A percentile compares a stretch with the other conserved stretches of the same genome.
phyloP scores from a whole-genome alignment of 495 filamentous ascomycete species.

The Talaromyces proteolyticus region DNA sequence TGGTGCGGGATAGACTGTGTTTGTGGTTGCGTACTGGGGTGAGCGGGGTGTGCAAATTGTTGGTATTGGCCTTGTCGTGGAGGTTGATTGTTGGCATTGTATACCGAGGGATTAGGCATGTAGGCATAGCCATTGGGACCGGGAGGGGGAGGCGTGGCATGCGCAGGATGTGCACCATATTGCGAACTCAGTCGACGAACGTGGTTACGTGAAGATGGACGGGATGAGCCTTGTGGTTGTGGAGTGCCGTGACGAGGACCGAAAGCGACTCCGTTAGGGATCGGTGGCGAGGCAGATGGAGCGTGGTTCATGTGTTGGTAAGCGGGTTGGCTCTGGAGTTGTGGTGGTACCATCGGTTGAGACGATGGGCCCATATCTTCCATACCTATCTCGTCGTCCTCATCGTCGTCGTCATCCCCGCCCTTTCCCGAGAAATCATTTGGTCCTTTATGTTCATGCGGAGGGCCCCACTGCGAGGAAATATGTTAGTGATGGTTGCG shows the following conservation, averaged over 20 bases:
- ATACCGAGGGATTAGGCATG: slow-evolving; percentile 80
- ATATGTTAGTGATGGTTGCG: slow-evolving; percentile 7
- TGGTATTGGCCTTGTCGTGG: slow-evolving; percentile 41
- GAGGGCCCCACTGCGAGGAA: slow-evolving; percentile 66
- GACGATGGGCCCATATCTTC: slow-evolving; percentile 48
- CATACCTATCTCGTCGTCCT: slow-evolving; percentile 60
- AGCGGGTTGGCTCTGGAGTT: slow-evolving; percentile 66
- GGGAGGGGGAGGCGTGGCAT: slow-evolving; percentile 54
- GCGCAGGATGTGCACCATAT: slow-evolving; percentile 54
- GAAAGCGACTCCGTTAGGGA: slow-evolving; percentile 71
- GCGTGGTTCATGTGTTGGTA: slow-evolving; percentile 81
- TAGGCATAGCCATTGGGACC: slow-evolving; percentile 74
- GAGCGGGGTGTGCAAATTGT: slow-evolving; percentile 40
- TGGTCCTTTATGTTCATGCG: slow-evolving; percentile 95
- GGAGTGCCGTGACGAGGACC: slow-evolving; percentile 72
- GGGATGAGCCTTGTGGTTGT: slow-evolving; percentile 67
- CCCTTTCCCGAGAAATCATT: slow-evolving; percentile 84
- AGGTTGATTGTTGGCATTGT: slow-evolving; percentile 58
- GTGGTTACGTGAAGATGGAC: slow-evolving; percentile 79
- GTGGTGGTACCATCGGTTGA: slow-evolving; percentile 63
- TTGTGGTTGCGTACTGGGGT: slow-evolving; percentile 25
- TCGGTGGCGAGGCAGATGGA: slow-evolving; percentile 85
- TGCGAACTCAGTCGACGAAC: slow-evolving; percentile 70
- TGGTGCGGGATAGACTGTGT: slow-evolving; percentile 30
- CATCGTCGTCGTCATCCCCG: slow-evolving; percentile 83